These are phyloP conservation scores for Aureobasidium sp. DNA, from an alignment of 2,329 filamentous ascomycete species.

Conservation along the genomic window DNA sequence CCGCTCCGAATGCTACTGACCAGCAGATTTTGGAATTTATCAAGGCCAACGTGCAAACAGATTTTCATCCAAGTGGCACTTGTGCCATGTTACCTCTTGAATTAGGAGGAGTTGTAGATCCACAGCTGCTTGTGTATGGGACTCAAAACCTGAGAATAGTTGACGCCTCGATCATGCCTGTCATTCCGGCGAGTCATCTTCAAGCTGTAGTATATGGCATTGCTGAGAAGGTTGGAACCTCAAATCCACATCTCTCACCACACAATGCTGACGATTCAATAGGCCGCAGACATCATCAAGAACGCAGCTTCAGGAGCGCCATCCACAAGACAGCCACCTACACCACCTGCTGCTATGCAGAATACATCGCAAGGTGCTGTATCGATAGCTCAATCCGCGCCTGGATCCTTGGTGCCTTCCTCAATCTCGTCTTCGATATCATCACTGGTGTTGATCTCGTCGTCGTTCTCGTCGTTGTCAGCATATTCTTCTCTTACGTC, in stretches of 20 bases:
- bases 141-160: constrained; percentile 37
- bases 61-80: constrained; percentile 45
- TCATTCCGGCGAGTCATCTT: constrained; percentile 32
- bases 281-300: constrained; percentile 42
- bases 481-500: not conserved
- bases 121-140: constrained; percentile 36
- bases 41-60: constrained; percentile 27
- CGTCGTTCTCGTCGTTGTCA: not conserved
- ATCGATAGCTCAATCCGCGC: not conserved
- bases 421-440: not conserved
- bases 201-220: constrained; percentile 26
- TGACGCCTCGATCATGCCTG: constrained; percentile 37
- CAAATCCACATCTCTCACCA: not conserved
- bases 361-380: not conserved
- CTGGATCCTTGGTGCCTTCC: not conserved
- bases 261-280: not conserved
- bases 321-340: not conserved
- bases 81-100: constrained; percentile 41
- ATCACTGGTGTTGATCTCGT: too few species aligned
- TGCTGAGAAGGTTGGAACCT: constrained; percentile 31
- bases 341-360: not conserved
- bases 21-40: constrained; percentile 22
- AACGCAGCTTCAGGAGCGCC: constrained; percentile 14
- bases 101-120: constrained; percentile 43
- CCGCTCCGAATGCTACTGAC: constrained; percentile 22